Evolutionary conservation across 768 basidiomycete genomes (phyloP).

Genomic region (Lactifluus echinatus): DNA sequence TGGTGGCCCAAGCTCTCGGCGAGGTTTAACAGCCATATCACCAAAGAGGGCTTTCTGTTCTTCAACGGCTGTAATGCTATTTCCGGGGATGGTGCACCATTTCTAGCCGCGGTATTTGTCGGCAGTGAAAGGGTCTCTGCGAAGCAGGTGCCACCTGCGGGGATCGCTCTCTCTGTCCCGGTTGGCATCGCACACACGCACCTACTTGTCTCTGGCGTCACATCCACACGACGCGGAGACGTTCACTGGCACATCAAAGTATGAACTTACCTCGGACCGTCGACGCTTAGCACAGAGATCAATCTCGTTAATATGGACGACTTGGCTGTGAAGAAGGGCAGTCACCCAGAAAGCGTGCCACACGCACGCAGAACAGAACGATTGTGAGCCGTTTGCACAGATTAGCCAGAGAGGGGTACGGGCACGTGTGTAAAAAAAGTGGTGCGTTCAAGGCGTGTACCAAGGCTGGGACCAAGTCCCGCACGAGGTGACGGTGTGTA

Average conservation of each 20-base stretch:
- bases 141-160: slow-evolving; percentile 47
- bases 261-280: slow-evolving; percentile 62
- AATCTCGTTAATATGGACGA: slow-evolving; percentile 70
- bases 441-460: slow-evolving; percentile 31
- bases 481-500: neutral
- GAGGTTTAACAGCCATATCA: slow-evolving; percentile 63
- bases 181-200: slow-evolving; percentile 57
- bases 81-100: slow-evolving; percentile 50
- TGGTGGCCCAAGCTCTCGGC: slow-evolving; percentile 71
- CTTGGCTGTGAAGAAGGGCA: slow-evolving; percentile 50
- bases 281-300: slow-evolving; percentile 74
- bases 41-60: slow-evolving; percentile 74
- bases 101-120: slow-evolving; percentile 59
- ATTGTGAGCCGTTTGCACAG: slow-evolving; percentile 56
- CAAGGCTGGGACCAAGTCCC: too few relatives aligned
- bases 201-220: slow-evolving; percentile 61
- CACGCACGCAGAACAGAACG: slow-evolving; percentile 69
- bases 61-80: slow-evolving; percentile 52
- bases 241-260: slow-evolving; percentile 32
- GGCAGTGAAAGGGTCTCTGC: slow-evolving; percentile 54
- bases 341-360: slow-evolving; percentile 54
- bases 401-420: too few relatives aligned
- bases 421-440: slow-evolving; percentile 30
- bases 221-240: slow-evolving; percentile 82
- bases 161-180: slow-evolving; percentile 71